Base-by-base conservation (phyloP, 108 stramenopile genomes). In the Tribonema minus region DNA sequence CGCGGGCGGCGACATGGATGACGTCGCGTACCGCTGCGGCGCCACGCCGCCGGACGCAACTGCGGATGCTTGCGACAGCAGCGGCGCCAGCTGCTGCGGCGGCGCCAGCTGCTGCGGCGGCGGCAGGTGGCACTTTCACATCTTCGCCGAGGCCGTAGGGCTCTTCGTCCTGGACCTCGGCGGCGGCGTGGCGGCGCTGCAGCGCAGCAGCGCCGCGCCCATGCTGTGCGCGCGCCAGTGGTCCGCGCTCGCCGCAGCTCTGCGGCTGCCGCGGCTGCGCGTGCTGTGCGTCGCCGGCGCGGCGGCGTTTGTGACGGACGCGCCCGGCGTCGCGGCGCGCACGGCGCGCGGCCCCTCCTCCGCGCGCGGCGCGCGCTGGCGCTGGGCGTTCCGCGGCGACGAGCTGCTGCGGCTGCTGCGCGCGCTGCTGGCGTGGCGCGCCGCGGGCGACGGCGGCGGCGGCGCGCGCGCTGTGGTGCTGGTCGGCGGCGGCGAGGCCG, bases 351-450 rank as follows among this genome's bases (percentile, higher is more conserved):
- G n/a, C n/a, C n/a, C n/a, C n/a, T n/a, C n/a, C n/a, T n/a, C n/a
- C n/a, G n/a, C n/a, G n/a, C n/a, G n/a, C n/a, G n/a, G n/a, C n/a
- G n/a, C n/a, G n/a, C n/a, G n/a, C n/a, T n/a, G n/a, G n/a, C n/a
- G n/a, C n/a, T 73, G 72, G 72, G 20, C 72, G 0, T 73, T 62
- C 59, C 72, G 63, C n/a, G 72, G 72, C 5, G 72, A 62, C 4
- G 72, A 73, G 61, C 72, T 73, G 38, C 62, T 73, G n/a, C 61
- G 72, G n/a, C 41, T 73, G 38, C 9, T 73, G 63, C 15, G 29
- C 37, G 59, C 59, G 61, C 60, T 73, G n/a, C 5, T 73, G 25
- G 72, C 62, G 5, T 73, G 72, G 72, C n/a, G n/a, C n/a, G n/a
- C n/a, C n/a, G n/a, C n/a, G n/a, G n/a, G n/a, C n/a, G n/a, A n/a